phyloP scores from a whole-genome alignment of 805 yeast genomes.

The Brettanomyces sp. region DNA sequence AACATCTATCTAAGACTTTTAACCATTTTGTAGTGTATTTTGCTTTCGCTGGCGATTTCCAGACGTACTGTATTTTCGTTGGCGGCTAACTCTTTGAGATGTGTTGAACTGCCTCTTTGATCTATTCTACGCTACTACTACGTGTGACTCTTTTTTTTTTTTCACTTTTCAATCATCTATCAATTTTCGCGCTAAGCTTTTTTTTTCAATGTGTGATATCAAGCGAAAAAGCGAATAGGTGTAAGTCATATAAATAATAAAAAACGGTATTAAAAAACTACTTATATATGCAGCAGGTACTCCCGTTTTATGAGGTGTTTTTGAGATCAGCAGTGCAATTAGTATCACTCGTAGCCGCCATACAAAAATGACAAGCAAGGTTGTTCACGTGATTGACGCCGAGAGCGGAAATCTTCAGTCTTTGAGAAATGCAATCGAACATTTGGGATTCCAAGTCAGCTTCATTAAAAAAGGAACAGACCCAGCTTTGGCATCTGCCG shows the following conservation, averaged over 20 bases:
- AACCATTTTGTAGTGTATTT: no score
- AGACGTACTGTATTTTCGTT: no score
- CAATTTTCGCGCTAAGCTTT: background rate
- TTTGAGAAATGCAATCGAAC: constrained; percentile 73
- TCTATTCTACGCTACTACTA: background rate
- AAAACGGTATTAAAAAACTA: no score
- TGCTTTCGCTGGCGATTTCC: no score
- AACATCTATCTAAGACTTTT: no score
- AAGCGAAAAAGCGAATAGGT: background rate
- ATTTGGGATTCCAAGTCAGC: constrained; percentile 60
- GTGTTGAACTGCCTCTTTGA: background rate
- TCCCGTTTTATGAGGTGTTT: no score
- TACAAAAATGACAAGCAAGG: constrained; percentile 4
- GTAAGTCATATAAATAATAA: no score
- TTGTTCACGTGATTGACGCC: constrained; percentile 77
- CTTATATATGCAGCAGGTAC: no score
- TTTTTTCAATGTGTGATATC: background rate
- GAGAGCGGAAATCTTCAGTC: constrained; percentile 93
- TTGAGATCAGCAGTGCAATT: no score
- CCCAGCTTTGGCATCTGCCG: constrained; percentile 37
- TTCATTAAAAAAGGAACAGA: constrained; percentile 54
- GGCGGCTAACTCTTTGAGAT: no score
- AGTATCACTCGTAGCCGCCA: no score
- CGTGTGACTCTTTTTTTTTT: background rate
- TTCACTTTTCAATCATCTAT: background rate